These are phyloP conservation scores for Nigrospora osmanthi DNA, from an alignment of 2,329 filamentous ascomycete genomes.

Conservation along the genomic window DNA sequence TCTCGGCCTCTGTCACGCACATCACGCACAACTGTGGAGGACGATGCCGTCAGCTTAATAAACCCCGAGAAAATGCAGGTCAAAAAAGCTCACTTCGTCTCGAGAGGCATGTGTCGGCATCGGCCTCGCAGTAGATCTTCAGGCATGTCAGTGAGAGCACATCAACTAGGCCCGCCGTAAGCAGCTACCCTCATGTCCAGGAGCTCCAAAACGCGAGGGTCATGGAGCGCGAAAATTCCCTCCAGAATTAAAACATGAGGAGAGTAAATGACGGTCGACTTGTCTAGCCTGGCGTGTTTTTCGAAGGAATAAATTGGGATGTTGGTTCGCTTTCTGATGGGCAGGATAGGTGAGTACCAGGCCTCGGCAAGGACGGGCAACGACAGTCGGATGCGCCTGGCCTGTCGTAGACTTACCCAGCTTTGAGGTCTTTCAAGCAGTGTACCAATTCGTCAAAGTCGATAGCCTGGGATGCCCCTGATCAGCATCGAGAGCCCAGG, in stretches of 20 bases:
- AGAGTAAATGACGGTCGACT: constrained; percentile 87
- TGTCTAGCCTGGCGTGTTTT: constrained; percentile 71
- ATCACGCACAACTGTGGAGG: constrained; percentile 65
- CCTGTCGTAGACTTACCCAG: constrained; percentile 56
- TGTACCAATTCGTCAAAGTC: constrained; percentile 88
- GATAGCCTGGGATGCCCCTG: constrained; percentile 50
- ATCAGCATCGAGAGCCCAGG: constrained; percentile 12
- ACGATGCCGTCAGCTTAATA: not conserved
- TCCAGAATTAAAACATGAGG: constrained; percentile 93
- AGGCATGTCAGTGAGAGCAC: constrained; percentile 6
- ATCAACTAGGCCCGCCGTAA: constrained; percentile 5
- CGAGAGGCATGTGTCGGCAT: constrained; percentile 87
- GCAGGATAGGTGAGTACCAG: not conserved
- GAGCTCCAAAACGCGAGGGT: constrained; percentile 74
- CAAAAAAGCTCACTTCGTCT: constrained; percentile 57
- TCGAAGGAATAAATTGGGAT: constrained; percentile 94
- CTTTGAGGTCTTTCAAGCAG: constrained; percentile 74
- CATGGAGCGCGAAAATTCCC: constrained; percentile 91
- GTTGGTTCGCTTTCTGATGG: constrained; percentile 68
- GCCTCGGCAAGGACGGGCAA: not conserved
- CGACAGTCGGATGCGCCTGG: not conserved
- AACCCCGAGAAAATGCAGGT: not conserved
- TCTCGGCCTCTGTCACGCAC: constrained; percentile 84
- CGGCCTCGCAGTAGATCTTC: constrained; percentile 91
- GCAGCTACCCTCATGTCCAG: constrained; percentile 73